These are phyloP conservation scores for Rhodotorula sp. DNA, from an alignment of 1,284 basidiomycete genomes.

Conservation along the genomic window DNA sequence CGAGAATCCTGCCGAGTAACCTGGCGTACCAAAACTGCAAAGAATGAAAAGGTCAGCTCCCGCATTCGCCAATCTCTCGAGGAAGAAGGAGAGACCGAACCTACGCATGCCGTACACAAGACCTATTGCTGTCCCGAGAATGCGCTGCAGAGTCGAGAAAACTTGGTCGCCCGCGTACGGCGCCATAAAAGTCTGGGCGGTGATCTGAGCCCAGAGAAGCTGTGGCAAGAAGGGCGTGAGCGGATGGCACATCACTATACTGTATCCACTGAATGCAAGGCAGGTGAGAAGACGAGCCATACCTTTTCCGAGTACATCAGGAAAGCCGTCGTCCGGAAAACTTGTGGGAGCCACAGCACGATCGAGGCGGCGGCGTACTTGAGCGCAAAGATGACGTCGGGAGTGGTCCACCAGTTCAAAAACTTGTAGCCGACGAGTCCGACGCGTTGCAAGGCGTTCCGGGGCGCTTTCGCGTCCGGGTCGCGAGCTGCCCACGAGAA, in stretches of 20 bases:
- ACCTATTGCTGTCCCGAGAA: constrained; percentile 19
- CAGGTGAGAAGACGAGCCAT: constrained; percentile 38
- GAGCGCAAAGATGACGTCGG: constrained; percentile 58
- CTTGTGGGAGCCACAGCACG: constrained; percentile 60
- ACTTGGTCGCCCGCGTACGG: constrained; percentile 65
- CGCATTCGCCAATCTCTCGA: background rate
- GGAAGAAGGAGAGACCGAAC: background rate
- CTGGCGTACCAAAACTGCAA: background rate
- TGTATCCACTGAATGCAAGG: too few species aligned
- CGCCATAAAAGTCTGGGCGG: constrained; percentile 56
- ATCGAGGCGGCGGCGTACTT: constrained; percentile 60
- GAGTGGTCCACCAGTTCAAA: constrained; percentile 54
- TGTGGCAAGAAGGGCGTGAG: too few species aligned
- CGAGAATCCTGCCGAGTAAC: background rate
- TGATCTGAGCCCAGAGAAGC: constrained; percentile 53
- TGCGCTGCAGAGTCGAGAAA: constrained; percentile 36
- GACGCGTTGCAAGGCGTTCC: constrained; percentile 52
- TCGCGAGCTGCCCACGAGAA: constrained; percentile 50
- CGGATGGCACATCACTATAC: too few species aligned
- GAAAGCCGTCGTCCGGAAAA: constrained; percentile 53
- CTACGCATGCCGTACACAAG: constrained; percentile 33
- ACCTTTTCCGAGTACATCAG: constrained; percentile 56
- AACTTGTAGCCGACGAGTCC: constrained; percentile 50
- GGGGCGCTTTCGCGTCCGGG: constrained; percentile 57
- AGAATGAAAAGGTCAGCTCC: background rate